These are phyloP conservation scores for Pythium pectinolyticum DNA, from an alignment of 352 stramenopile species.

Conservation along the genomic window DNA sequence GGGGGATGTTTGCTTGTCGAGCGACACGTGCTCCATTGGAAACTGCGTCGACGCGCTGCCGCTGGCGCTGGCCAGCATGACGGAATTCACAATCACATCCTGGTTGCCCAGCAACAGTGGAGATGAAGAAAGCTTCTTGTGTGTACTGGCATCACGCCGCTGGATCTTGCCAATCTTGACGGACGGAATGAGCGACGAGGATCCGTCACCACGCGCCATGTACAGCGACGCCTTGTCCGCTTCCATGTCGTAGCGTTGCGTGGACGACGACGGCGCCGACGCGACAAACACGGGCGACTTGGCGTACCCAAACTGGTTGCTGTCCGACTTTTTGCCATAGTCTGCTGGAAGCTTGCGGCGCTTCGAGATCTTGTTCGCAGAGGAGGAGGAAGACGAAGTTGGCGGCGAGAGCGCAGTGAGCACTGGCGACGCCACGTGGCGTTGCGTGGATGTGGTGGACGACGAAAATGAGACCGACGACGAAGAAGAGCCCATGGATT, in stretches of 20 bases:
- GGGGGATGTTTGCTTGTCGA: conserved; percentile 19
- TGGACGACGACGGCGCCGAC: conserved; percentile 2
- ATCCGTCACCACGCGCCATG: conserved; percentile 25
- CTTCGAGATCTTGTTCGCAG: conserved; percentile 27
- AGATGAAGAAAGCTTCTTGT: not conserved
- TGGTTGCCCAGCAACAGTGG: not conserved
- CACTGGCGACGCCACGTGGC: conserved; percentile 14
- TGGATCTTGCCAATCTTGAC: conserved; percentile 31
- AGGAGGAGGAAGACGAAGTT: no score
- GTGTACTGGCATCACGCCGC: not conserved
- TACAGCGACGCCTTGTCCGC: conserved; percentile 24
- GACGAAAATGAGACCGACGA: conserved; percentile 14
- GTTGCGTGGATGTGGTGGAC: conserved; percentile 4
- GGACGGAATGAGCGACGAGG: conserved; percentile 20
- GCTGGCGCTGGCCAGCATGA: not conserved
- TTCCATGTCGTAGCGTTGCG: not conserved
- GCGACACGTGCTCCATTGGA: conserved; percentile 25
- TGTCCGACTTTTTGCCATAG: conserved; percentile 18
- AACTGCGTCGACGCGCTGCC: not conserved
- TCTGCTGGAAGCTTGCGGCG: conserved; percentile 24
- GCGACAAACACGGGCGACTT: conserved; percentile 14
- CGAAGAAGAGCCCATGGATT: conserved; percentile 19
- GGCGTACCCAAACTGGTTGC: conserved; percentile 17
- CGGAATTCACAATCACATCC: conserved; percentile 20
- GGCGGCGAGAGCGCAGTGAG: conserved; percentile 4